These are phyloP conservation scores for Nitzschia sp. DNA, from an alignment of 108 stramenopile genomes.

Conservation along the genomic window DNA sequence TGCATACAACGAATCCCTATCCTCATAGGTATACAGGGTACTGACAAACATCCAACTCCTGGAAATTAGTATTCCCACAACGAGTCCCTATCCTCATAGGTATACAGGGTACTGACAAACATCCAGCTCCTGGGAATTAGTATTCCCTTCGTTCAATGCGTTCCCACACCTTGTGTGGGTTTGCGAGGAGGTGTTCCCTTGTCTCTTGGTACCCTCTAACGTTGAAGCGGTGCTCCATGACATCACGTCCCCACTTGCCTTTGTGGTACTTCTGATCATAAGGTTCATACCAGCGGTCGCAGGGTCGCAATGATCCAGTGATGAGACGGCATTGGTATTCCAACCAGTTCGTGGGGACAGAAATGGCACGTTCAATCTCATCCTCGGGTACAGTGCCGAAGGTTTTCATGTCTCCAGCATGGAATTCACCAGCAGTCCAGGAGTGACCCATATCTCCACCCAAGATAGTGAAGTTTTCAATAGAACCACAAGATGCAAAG, in stretches of 20 bases:
- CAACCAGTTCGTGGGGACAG: constrained; percentile 7
- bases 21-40: too few relatives aligned
- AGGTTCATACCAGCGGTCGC: constrained; percentile 12
- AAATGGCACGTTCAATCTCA: neutral
- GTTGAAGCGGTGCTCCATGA: constrained; percentile 6
- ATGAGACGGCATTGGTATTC: constrained; percentile 7
- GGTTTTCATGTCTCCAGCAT: constrained; percentile 5
- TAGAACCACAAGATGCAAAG: constrained; percentile 9
- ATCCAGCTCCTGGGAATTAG: too few relatives aligned
- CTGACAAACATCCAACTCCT: too few relatives aligned
- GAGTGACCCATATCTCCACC: constrained; percentile 10
- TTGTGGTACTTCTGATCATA: constrained; percentile 23
- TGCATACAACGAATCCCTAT: too few relatives aligned
- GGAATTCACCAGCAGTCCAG: constrained; percentile 7
- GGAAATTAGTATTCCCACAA: too few relatives aligned
- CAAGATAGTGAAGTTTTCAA: constrained; percentile 8
- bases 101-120: too few relatives aligned
- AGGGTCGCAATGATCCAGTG: constrained; percentile 5
- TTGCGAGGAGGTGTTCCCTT: neutral
- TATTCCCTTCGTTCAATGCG: neutral
- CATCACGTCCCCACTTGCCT: constrained; percentile 9
- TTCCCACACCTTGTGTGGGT: constrained; percentile 22
- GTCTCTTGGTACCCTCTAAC: neutral
- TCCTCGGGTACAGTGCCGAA: neutral
- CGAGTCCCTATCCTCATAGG: too few relatives aligned